Evolutionary conservation across 2,329 filamentous ascomycete genomes (phyloP).

Genomic region (Neocatenulostroma microsporum): DNA sequence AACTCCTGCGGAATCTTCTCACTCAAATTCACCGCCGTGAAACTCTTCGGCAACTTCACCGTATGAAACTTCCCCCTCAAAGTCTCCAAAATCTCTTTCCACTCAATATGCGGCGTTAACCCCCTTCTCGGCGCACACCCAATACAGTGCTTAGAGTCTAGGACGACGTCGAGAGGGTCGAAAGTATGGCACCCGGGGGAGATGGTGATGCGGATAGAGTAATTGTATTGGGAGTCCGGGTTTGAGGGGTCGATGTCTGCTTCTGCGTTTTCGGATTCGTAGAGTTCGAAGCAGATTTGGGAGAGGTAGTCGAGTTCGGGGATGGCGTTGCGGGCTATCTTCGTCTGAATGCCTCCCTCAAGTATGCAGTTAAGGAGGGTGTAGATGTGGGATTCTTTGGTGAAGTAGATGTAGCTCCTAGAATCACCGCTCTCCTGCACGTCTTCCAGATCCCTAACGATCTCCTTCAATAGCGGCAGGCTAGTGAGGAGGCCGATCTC

Average conservation of each 20-base stretch:
- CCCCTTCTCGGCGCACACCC: conserved; percentile 85
- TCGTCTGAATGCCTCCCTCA: conserved; percentile 92
- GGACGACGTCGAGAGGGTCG: conserved; percentile 89
- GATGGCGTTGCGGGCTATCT: conserved; percentile 90
- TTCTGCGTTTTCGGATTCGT: conserved; percentile 73
- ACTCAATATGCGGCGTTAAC: conserved; percentile 83
- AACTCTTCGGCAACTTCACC: conserved; percentile 45
- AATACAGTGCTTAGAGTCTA: conserved; percentile 94
- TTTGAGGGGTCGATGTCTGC: conserved; percentile 53
- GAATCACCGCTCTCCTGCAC: conserved; percentile 91
- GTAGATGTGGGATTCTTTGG: conserved; percentile 98
- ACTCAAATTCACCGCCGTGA: conserved; percentile 44
- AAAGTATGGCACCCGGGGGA: conserved; percentile 94
- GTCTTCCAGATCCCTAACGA: conserved; percentile 93
- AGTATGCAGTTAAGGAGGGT: conserved; percentile 96
- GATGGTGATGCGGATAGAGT: conserved; percentile 93
- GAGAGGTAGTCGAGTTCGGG: conserved; percentile 95
- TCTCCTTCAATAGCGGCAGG: conserved; percentile 86
- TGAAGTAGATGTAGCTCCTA: conserved; percentile 98
- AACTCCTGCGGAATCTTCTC: conserved; percentile 44
- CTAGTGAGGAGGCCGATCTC: conserved; percentile 95
- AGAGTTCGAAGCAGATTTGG: conserved; percentile 96
- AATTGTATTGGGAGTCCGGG: conserved; percentile 45
- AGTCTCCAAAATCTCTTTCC: conserved; percentile 95
- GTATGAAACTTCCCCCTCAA: conserved; percentile 90